These are phyloP conservation scores for Botrytis aclada DNA, from an alignment of 2,329 filamentous ascomycete genomes.

Conservation along the genomic window DNA sequence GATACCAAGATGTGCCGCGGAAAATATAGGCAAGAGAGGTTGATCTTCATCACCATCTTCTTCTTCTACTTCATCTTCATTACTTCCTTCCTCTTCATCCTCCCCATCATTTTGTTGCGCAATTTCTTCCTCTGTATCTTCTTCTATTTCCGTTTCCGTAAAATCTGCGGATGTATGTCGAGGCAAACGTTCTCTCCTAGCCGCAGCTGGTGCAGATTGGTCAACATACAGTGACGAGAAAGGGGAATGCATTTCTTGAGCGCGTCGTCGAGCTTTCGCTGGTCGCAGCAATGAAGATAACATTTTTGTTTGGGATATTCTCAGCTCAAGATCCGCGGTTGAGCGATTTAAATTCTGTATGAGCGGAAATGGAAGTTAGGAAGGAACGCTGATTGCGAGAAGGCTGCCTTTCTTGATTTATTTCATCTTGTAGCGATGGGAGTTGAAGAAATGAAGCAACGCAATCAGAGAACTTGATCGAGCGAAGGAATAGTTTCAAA, in stretches of 20 bases:
- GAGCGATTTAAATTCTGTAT: background rate
- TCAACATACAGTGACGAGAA: slow-evolving; percentile 37
- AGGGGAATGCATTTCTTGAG: slow-evolving; percentile 31
- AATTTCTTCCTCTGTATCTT: slow-evolving; percentile 32
- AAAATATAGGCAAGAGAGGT: slow-evolving; percentile 73
- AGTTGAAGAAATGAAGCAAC: background rate
- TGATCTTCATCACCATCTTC: slow-evolving; percentile 42
- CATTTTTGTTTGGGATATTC: slow-evolving; percentile 30
- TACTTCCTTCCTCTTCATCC: slow-evolving; percentile 39
- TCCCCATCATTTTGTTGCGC: slow-evolving; percentile 30
- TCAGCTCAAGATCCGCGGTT: background rate
- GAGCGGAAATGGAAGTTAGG: background rate
- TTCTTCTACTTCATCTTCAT: slow-evolving; percentile 42
- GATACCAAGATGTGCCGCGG: slow-evolving; percentile 70
- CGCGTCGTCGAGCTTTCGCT: slow-evolving; percentile 35
- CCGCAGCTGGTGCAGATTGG: slow-evolving; percentile 29
- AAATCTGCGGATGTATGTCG: slow-evolving; percentile 58
- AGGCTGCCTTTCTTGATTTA: background rate
- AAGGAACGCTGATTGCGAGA: background rate
- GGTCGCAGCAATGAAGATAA: slow-evolving; percentile 40
- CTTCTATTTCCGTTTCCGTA: slow-evolving; percentile 58
- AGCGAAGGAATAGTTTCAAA: background rate
- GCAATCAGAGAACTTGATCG: background rate
- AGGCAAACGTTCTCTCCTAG: slow-evolving; percentile 24
- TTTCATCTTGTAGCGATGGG: background rate